Percentiles rank a stretch among this genome's conserved stretches.
These are phyloP conservation scores for Panicum virgatum DNA, from an alignment of 202 grass and related monocot species.

Conservation along the genomic window DNA sequence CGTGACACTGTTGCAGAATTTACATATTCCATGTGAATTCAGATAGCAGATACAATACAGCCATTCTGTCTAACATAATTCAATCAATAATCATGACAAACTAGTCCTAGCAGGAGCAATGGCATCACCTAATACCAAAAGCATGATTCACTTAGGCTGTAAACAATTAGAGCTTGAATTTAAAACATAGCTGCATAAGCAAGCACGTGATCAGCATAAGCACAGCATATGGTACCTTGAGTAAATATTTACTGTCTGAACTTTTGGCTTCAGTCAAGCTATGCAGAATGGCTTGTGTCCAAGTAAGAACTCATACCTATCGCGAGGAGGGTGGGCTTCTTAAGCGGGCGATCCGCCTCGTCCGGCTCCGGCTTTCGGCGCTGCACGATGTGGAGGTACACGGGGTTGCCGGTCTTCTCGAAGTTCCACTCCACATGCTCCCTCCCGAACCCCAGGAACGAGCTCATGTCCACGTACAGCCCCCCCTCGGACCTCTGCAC, in stretches of 20 bases:
- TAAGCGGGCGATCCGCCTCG: slow-evolving; percentile 77
- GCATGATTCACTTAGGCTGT: background rate
- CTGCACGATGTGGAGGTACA: slow-evolving; percentile 94
- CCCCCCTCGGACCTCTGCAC: slow-evolving; percentile 80
- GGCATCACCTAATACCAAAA: background rate
- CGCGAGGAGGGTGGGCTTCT: slow-evolving; percentile 94
- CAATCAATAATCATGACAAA: background rate
- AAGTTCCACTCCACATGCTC: slow-evolving; percentile 82
- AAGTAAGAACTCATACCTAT: slow-evolving; percentile 60
- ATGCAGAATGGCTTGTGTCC: background rate
- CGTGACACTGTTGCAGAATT: background rate
- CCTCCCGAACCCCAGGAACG: slow-evolving; percentile 90
- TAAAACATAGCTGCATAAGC: background rate
- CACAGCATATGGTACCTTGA: background rate
- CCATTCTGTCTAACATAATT: background rate
- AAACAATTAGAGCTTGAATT: background rate
- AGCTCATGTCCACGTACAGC: slow-evolving; percentile 82
- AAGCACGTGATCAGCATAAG: background rate
- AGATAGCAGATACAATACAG: background rate
- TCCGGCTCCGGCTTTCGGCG: slow-evolving; percentile 59
- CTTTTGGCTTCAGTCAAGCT: background rate
- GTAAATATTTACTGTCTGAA: background rate
- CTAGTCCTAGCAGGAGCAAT: background rate
- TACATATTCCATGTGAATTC: background rate
- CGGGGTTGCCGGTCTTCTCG: slow-evolving; percentile 77